phyloP scores from a whole-genome alignment of 306 rosid species.

The Psophocarpus tetragonolobus region DNA sequence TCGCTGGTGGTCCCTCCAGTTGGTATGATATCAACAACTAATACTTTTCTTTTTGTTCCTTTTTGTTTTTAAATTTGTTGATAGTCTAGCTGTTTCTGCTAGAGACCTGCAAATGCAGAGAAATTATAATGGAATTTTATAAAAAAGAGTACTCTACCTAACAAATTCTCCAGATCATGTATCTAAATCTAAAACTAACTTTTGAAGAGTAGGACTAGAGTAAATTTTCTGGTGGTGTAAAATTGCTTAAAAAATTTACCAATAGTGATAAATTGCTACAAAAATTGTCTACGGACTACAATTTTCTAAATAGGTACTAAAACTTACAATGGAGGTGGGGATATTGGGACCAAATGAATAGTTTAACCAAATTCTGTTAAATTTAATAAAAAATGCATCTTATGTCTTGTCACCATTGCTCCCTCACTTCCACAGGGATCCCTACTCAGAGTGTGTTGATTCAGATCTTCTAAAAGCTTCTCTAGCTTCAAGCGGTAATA shows the following conservation, averaged over 20 bases:
- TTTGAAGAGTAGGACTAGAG: too few relatives aligned
- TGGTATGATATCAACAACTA: constrained; percentile 58
- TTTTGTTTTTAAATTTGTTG: constrained; percentile 13
- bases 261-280: too few relatives aligned
- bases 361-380: not conserved
- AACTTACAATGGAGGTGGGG: too few relatives aligned
- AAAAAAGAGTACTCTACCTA: not conserved
- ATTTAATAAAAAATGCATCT: not conserved
- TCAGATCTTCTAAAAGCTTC: constrained; percentile 70
- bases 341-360: too few relatives aligned
- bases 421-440: constrained; percentile 68
- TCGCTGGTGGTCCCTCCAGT: constrained; percentile 77
- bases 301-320: too few relatives aligned
- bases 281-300: too few relatives aligned
- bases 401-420: constrained; percentile 13
- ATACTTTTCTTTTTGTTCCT: constrained; percentile 24
- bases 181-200: not conserved
- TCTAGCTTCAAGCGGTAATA: constrained; percentile 71
- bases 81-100: constrained; percentile 22
- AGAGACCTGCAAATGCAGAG: not conserved
- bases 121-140: not conserved
- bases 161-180: not conserved
- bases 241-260: too few relatives aligned
- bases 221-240: too few relatives aligned
- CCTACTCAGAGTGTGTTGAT: constrained; percentile 71